Evolutionary conservation across 768 basidiomycete genomes (phyloP), one percentile per base, ranked within the genome.

Genomic region (Mycena venus): DNA sequence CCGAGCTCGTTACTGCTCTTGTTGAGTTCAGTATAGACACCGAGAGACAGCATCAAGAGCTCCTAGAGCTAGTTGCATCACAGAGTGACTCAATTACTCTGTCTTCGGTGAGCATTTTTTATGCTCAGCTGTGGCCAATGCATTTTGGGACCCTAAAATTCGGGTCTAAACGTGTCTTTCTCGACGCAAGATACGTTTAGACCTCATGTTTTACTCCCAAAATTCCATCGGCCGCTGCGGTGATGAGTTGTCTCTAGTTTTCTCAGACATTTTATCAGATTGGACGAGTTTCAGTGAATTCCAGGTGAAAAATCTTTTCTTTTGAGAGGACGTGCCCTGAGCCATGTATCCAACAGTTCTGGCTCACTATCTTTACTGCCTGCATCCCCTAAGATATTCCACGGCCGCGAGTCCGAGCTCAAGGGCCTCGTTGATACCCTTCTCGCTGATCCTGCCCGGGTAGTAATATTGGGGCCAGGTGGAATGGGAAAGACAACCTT

Each of bases 21-120:
- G 56, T 34, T 3, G 56, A 59, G 32, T 12, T 68, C 4, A 15
- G n/a, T n/a, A 27, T 32, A 10, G 42, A 60, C 12, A 49, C 58
- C 7, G 67, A 68, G 44, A 34, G 14, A n/a, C 14, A 40, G 31
- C 67, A 68, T 29, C 67, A 68, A 21, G 67, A 68, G 40, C 67
- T 68, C 23, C 44, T 68, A 17, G 67, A 68, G 34, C 42, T 68
- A 31, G 42, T 68, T 23, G 42, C 67, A 14, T 21, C 67, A 8
- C 67, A 44, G 38, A 68, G 40, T 4, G 40, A 42, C 17, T 42
- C 47, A 42, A 44, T 27, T 23, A 47, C 40, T 15, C 15, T 14
- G 6, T 59, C 58, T 15, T 59, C 67, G 34, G 67, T 68, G 27
- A 29, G 56, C 62, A 21, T 32, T 15, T 42, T 42, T 8, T 42